Conservation (phyloP, 192 early-diverging fungal genomes). For the Thamnidium elegans region DNA sequence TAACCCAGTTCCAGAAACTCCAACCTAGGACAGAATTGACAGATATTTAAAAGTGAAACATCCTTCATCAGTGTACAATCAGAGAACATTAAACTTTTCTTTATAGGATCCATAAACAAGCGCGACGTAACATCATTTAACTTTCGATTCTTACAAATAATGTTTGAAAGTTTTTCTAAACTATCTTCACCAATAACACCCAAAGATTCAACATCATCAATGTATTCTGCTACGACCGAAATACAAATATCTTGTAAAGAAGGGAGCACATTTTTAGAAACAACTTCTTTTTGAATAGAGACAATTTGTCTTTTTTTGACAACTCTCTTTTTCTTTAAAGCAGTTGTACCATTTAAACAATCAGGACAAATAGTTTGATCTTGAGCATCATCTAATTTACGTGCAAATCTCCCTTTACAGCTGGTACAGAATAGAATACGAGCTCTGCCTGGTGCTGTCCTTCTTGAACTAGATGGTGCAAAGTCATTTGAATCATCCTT, state of each 20-base stretch:
- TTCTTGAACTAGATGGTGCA: slow-evolving; percentile 25
- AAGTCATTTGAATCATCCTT: slow-evolving; percentile 28
- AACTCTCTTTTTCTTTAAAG: slow-evolving; percentile 6
- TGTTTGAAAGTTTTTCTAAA: slow-evolving; percentile 70
- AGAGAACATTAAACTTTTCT: slow-evolving; percentile 60
- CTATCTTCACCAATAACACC: slow-evolving; percentile 74
- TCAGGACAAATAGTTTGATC: slow-evolving; percentile 36
- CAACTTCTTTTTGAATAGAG: slow-evolving; percentile 6
- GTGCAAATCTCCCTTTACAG: slow-evolving; percentile 43
- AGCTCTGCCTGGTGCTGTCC: slow-evolving; percentile 23
- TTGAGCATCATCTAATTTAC: slow-evolving; percentile 26
- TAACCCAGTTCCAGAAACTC: slow-evolving; percentile 61
- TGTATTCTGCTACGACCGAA: slow-evolving; percentile 66
- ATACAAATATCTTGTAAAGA: slow-evolving; percentile 66
- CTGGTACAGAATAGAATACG: slow-evolving; percentile 45
- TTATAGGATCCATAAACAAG: slow-evolving; percentile 67
- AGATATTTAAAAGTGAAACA: slow-evolving; percentile 53
- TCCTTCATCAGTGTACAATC: slow-evolving; percentile 74
- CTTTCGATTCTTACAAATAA: slow-evolving; percentile 73
- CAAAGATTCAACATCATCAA: slow-evolving; percentile 81
- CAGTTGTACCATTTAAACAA: slow-evolving; percentile 13
- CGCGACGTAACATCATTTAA: slow-evolving; percentile 60
- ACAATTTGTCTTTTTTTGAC: neutral
- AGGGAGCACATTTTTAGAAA: slow-evolving; percentile 42
- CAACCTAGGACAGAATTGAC: slow-evolving; percentile 60